Evolutionary conservation across 352 stramenopile genomes (phyloP).

Genomic region (Pythium rishiriense): DNA sequence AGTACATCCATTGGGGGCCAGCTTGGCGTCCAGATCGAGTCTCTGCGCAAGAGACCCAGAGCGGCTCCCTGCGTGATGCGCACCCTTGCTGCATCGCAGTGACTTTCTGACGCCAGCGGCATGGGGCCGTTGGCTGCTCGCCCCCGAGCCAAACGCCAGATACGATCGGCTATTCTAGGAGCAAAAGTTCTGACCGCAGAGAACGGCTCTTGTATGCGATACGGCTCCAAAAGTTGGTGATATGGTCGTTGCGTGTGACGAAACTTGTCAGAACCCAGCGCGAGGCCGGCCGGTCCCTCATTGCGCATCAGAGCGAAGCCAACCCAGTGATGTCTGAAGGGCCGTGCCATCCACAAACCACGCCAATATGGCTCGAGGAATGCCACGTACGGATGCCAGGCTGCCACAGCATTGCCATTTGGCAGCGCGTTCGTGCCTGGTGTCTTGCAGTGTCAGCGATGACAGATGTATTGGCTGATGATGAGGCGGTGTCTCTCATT

Average conservation of each 20-base stretch:
- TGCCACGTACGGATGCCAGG: no score
- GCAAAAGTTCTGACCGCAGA: background rate
- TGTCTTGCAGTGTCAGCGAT: background rate
- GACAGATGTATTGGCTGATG: background rate
- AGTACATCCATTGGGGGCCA: background rate
- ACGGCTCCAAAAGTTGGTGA: background rate
- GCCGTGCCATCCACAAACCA: background rate
- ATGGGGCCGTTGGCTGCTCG: background rate
- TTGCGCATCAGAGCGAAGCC: background rate
- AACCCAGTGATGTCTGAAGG: background rate
- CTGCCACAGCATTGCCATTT: no score
- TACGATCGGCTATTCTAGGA: background rate
- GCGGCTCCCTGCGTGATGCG: background rate
- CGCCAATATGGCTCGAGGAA: no score
- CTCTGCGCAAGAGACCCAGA: constrained; percentile 4
- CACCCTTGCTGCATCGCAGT: constrained; percentile 1
- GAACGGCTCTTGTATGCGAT: constrained; percentile 14
- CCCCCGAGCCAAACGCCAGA: background rate
- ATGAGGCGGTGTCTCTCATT: background rate
- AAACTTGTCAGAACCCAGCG: constrained; percentile 8
- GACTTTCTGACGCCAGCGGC: constrained; percentile 13
- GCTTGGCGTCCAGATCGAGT: constrained; percentile 13
- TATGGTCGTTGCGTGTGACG: constrained; percentile 20
- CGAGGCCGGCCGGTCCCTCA: background rate
- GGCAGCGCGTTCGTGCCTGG: no score